Base-by-base conservation (phyloP, 176 grass and related monocot genomes). In the Metroxylon sagu region DNA sequence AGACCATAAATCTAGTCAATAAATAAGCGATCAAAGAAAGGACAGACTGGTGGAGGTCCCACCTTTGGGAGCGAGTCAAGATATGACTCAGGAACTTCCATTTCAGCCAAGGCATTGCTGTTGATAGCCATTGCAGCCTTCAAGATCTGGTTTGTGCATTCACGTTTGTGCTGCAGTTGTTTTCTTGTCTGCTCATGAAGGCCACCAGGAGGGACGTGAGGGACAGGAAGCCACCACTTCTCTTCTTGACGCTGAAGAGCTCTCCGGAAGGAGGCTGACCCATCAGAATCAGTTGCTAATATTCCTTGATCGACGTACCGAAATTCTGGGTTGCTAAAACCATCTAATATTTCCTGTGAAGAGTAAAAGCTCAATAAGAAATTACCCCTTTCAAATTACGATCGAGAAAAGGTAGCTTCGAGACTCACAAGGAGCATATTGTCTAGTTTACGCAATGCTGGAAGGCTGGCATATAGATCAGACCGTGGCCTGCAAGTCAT, bases 191-290 rank as follows among this genome's bases (percentile, higher is more conserved):
- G 64, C 4, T 83, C 79, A 16, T 18, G n/a, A 29, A 98, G 79
- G 54, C 94, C 81, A 49, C 78, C 82, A 18, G 57, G 21, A 0
- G 82, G 82, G 23, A 98, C 74, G 26, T 67, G 72, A 4, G 93
- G 94, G 18, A 98, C 73, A 0, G 94, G 94, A 25, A 98, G 88
- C 94, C 94, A 98, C 94, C 94, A 98, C 57, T 92, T 98, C 67
- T 98, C 88, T 48, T 89, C 76, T n/a, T 81, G 61, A 17, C 76
- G 78, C 25, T 82, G 83, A 30, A 76, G 56, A 6, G 75, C 53
- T 55, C 68, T 26, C 57, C 72, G 71, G 56, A 81, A 84, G 6
- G 90, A 81, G 29, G 79, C 62, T 0, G 78, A 74, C 7, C 69
- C 3, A 49, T 67, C 35, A 25, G 48, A 27, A 65, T 8, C 19